These are phyloP conservation scores for Termitomyces sp. DNA, from an alignment of 768 basidiomycete genomes.

Conservation along the genomic window DNA sequence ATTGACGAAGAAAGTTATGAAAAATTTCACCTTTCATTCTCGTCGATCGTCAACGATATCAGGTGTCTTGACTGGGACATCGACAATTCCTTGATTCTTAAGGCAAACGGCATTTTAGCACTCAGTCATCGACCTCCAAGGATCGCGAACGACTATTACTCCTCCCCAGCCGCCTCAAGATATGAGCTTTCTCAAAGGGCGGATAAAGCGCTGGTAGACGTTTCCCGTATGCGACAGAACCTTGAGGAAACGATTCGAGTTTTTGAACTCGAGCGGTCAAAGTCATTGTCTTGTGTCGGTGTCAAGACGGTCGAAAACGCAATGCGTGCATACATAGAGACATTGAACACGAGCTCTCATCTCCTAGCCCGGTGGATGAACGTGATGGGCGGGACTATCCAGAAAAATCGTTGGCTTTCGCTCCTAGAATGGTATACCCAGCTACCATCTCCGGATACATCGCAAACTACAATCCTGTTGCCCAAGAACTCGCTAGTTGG, in stretches of 20 bases:
- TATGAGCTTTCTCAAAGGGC: constrained; percentile 1
- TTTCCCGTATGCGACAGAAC: neutral
- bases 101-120: neutral
- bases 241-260: constrained; percentile 1
- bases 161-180: neutral
- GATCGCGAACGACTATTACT: neutral
- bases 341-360: constrained; percentile 1
- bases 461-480: neutral
- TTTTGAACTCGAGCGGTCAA: neutral
- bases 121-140: neutral
- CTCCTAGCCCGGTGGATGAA: neutral
- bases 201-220: neutral
- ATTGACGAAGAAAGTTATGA: neutral
- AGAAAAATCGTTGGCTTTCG: constrained; percentile 5
- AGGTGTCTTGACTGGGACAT: constrained; percentile 1
- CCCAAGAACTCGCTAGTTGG: neutral
- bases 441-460: neutral
- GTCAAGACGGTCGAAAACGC: neutral
- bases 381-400: neutral
- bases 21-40: neutral
- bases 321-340: neutral
- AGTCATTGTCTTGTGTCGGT: neutral
- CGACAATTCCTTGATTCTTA: constrained; percentile 1
- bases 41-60: neutral
- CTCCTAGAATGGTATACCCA: constrained; percentile 5